Evolutionary conservation across 257 asterid species (phyloP), one percentile per base, ranked within the genome.

Genomic region (Perilla frutescens): DNA sequence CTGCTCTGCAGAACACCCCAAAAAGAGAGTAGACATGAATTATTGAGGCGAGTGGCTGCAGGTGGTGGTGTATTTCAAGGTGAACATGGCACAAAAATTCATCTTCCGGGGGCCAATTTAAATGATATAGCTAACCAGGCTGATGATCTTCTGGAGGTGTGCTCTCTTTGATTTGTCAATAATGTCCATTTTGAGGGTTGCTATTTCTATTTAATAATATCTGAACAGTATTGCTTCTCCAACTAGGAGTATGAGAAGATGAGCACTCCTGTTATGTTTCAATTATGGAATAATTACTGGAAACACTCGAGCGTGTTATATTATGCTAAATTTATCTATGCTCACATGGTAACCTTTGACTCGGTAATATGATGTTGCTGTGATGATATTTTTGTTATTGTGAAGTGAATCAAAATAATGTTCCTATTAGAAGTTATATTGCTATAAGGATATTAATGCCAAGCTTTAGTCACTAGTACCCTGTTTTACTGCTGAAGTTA

Each of bases 121-220:
- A 91, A 88, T 79, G 98, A 94, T 13, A 90, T 94, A 75, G 96
- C 96, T 60, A 91, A 90, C 81, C 98, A 94, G 90, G 97, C 98
- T 48, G 98, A 94, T 84, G 98, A 94, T 84, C 87, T 94, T 70
- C 84, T 94, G 62, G 97, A 91, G 97, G 97, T 91, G 77, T 48
- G 74, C 47, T 80, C 50, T 67, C 57, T 49, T 59, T 67, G 20
- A 65, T 50, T 45, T 8, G 34, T 64, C 44, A 44, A 31, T 32
- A 34, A 5, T 74, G 26, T 70, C n/a, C 55, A 12, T 74, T 70
- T 37, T 66, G 11, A 54, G 20, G 13, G 14, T 74, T 53, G 31
- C 59, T 68, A 61, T 40, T 48, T 76, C 14, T 59, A 40, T 56
- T 55, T 45, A 12, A 44, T 63, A 45, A 32, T 34, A 69, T 56